Conservation (phyloP, 2,329 filamentous ascomycete genomes). For the Ophiocordyceps unilateralis region DNA sequence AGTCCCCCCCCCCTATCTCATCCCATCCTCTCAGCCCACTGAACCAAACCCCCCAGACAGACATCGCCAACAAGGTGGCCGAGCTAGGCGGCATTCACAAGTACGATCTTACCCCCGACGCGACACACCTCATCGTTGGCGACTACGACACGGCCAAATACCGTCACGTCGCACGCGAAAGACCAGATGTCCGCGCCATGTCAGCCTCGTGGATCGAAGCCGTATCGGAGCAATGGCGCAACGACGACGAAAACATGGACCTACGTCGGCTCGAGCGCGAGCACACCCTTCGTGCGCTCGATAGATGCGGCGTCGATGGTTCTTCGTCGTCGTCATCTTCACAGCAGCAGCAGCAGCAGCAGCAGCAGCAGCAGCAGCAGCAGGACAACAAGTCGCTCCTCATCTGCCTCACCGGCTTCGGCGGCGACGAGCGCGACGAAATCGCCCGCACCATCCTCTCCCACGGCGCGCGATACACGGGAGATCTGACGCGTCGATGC, state of each 20-base stretch:
- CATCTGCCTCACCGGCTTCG: constrained; percentile 40
- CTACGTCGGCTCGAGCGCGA: constrained; percentile 49
- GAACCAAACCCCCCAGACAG: constrained; percentile 18
- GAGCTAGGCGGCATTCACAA: constrained; percentile 81
- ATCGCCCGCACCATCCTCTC: constrained; percentile 50
- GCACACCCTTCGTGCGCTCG: constrained; percentile 47
- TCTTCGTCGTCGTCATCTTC: constrained; percentile 14
- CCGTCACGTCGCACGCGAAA: constrained; percentile 78
- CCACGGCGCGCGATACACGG: constrained; percentile 71
- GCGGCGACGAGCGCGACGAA: constrained; percentile 44
- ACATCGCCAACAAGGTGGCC: constrained; percentile 44
- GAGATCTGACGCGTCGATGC: constrained; percentile 69
- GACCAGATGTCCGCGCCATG: constrained; percentile 73
- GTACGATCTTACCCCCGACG: constrained; percentile 85
- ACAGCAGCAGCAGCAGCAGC: no score
- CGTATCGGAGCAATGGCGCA: constrained; percentile 56
- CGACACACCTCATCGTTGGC: constrained; percentile 87
- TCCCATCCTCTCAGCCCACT: background rate
- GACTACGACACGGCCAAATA: constrained; percentile 86
- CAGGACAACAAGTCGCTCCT: no score
- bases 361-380: no score
- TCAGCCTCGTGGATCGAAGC: constrained; percentile 71
- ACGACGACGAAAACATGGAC: constrained; percentile 62
- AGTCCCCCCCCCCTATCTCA: constrained; percentile 11
- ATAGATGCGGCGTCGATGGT: constrained; percentile 24